phyloP scores from a whole-genome alignment of 306 rosid genomes.

The Ziziphus jujuba region DNA sequence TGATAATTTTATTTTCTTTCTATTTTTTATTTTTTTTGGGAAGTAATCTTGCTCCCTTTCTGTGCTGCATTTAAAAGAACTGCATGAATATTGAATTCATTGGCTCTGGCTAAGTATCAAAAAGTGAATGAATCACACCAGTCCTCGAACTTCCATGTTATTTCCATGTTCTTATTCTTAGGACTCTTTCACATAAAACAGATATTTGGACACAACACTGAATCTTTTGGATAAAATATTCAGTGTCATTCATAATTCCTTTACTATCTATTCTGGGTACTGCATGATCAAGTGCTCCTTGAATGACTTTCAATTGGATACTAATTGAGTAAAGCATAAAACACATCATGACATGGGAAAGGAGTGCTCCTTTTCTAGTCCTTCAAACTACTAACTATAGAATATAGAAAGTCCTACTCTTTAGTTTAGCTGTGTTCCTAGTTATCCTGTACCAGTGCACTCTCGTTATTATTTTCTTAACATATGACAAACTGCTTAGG shows the following conservation, averaged over 20 bases:
- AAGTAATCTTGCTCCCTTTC: not conserved
- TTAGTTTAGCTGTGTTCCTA: not conserved
- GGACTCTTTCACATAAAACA: not conserved
- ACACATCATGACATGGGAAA: not conserved
- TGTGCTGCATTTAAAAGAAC: constrained; percentile 9
- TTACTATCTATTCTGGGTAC: not conserved
- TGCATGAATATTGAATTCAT: not conserved
- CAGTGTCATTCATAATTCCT: not conserved
- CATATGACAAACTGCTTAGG: constrained; percentile 26
- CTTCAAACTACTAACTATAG: not conserved
- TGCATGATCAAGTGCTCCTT: not conserved
- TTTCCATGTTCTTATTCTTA: constrained; percentile 1
- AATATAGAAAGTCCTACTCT: not conserved
- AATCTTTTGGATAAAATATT: not conserved
- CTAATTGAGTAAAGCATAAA: not conserved
- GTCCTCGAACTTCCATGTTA: not conserved
- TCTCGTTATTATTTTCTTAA: not conserved
- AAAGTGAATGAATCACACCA: not conserved
- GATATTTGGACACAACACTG: not conserved
- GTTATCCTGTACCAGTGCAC: not conserved
- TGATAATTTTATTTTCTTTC: too few species aligned
- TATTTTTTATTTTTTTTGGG: not conserved
- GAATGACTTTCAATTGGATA: not conserved
- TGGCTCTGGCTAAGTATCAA: constrained; percentile 4
- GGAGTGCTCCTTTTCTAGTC: not conserved